Evolutionary conservation across 169 alveolate genomes (phyloP).

Genomic region (Cryptosporidium canis): DNA sequence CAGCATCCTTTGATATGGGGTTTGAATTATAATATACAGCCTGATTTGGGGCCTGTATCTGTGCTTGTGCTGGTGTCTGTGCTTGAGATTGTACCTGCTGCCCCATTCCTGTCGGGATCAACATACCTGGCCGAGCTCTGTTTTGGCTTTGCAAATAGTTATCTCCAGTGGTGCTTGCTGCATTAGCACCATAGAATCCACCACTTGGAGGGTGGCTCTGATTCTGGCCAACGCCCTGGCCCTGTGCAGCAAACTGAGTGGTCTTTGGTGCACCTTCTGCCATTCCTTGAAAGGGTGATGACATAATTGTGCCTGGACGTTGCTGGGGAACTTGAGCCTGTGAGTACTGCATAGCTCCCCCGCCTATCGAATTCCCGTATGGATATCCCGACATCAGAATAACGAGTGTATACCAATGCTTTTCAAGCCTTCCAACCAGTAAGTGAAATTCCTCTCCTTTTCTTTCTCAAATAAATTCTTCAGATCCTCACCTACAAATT

Average conservation of each 20-base stretch:
- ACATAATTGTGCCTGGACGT: slow-evolving; percentile 25
- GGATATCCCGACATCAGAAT: slow-evolving; percentile 37
- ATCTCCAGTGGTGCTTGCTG: background rate
- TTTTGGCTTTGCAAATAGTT: background rate
- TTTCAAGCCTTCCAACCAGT: background rate
- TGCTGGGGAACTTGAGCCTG: slow-evolving; percentile 21
- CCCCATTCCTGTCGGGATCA: slow-evolving; percentile 2
- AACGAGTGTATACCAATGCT: background rate
- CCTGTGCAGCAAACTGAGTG: slow-evolving; percentile 2
- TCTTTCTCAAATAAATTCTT: background rate
- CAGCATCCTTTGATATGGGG: background rate
- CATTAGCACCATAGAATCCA: slow-evolving; percentile 16
- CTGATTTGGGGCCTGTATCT: background rate
- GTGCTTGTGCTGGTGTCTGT: background rate
- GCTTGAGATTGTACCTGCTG: background rate
- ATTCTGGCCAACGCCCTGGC: background rate
- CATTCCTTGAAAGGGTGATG: slow-evolving; percentile 49
- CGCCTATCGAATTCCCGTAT: slow-evolving; percentile 1
- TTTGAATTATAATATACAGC: slow-evolving; percentile 23
- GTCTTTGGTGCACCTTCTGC: slow-evolving; percentile 25
- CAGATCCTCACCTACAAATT: background rate
- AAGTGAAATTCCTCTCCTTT: too few species aligned
- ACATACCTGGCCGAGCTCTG: background rate
- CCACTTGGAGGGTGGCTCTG: background rate
- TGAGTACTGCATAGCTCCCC: background rate